A percentile compares a stretch with the other conserved stretches of the same genome.
Evolutionary conservation across 1,284 basidiomycete species (phyloP).

Genomic region (Microbotryum violaceum): DNA sequence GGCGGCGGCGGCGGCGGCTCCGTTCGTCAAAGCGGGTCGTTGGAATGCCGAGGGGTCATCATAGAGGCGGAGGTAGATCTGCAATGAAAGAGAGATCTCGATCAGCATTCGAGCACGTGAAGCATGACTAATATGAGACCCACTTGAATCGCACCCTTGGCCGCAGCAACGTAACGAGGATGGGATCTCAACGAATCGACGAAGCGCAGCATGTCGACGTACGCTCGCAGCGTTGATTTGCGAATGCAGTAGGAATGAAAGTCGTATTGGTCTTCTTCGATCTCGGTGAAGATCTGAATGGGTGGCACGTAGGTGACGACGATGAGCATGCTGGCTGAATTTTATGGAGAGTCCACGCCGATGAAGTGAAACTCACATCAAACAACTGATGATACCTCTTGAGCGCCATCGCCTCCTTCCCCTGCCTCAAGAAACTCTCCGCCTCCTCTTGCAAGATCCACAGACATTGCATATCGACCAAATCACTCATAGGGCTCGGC

Average conservation of each 20-base stretch:
- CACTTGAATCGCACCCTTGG: constrained; percentile 17
- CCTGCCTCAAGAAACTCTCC: constrained; percentile 57
- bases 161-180: constrained; percentile 18
- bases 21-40: constrained; percentile 11
- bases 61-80: constrained; percentile 67
- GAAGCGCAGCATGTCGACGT: constrained; percentile 49
- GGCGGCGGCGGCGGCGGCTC: constrained; percentile 19
- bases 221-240: constrained; percentile 78
- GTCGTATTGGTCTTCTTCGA: constrained; percentile 95
- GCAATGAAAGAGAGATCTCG: too few species aligned
- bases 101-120: neutral
- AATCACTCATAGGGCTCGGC: constrained; percentile 62
- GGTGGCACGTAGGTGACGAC: too few species aligned
- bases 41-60: constrained; percentile 54
- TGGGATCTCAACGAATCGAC: constrained; percentile 20
- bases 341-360: too few species aligned
- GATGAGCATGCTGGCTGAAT: too few species aligned
- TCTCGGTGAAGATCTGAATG: constrained; percentile 76
- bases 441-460: constrained; percentile 82
- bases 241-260: constrained; percentile 94
- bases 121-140: neutral
- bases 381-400: constrained; percentile 76
- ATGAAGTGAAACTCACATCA: constrained; percentile 48
- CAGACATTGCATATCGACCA: constrained; percentile 93
- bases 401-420: constrained; percentile 69